Base-by-base conservation (phyloP, 768 basidiomycete species). In the Omphalotus guepiniiformis region DNA sequence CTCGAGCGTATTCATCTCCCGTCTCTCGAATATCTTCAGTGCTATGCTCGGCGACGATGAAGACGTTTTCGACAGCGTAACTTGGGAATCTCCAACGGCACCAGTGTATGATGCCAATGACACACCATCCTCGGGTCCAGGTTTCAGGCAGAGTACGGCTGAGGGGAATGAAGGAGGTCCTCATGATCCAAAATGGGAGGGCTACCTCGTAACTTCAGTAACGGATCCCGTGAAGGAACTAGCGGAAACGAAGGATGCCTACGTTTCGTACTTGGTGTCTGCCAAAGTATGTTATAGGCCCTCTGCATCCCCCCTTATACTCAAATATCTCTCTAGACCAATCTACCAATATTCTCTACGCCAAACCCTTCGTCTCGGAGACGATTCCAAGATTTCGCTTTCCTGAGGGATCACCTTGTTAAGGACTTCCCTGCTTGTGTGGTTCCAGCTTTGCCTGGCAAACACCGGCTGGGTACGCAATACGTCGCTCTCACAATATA, bases 401-500 rank as follows among this genome's bases (percentile, higher is more conserved):
- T 98, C 62, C 72, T 99, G 39, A 75, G 90, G 49, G 84, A 95
- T 38, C 82, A 95, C 57, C 79, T 99, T 21, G 79, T 82, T 9
- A 84, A 83, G 69, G 87, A 94, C 66, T 99, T 97, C 60, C 93
- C 93, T 3, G 96, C 96, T 47, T 95, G 93, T 58, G 93, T 99
- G n/a, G 91, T 98, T 0, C 94, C 96, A 22, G 90, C 91, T 7
- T 75, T 99, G 38, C 96, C 96, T 6, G 93, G 93, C 66, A 99
- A 98, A 66, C 96, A 98, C 60, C 78, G 96, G 44, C 69, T 98
- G 60, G 95, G 95, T 96, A 53, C 37, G 87, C 25, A 26, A 41
- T n/a, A 40, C 15, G 34, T 12, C 25, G 23, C 27, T 16, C 19
- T 30, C 40, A n/a, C 19, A 22, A 46, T 22, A 8, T 30, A 25